Evolutionary conservation across 139 green algal species (phyloP).

Genomic region (Tetraselmis chui): DNA sequence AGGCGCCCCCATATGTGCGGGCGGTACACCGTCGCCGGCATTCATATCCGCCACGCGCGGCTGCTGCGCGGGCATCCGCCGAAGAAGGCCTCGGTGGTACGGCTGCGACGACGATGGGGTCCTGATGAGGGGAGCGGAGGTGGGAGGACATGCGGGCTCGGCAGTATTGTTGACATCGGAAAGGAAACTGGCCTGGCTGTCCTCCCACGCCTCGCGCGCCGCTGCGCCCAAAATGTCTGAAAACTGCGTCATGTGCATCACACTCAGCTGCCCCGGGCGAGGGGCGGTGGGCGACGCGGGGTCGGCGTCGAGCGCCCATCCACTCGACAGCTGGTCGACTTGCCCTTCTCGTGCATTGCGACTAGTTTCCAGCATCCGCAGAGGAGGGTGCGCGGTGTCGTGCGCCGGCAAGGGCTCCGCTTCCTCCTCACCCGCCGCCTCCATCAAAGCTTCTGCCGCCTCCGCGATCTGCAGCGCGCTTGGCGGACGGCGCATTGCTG

Average conservation of each 20-base stretch:
- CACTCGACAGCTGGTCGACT: too few relatives aligned
- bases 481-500: too few relatives aligned
- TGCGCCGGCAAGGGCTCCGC: background rate
- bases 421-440: background rate
- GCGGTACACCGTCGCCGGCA: background rate
- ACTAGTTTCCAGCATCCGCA: too few relatives aligned
- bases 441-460: background rate
- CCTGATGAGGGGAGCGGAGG: too few relatives aligned
- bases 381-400: background rate
- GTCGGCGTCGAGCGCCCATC: background rate
- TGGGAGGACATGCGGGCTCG: too few relatives aligned
- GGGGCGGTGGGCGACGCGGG: background rate
- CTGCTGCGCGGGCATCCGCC: too few relatives aligned
- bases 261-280: background rate
- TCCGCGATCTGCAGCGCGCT: background rate
- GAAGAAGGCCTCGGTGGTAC: too few relatives aligned
- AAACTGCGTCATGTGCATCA: background rate
- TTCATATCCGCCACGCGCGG: background rate
- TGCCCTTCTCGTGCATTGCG: too few relatives aligned
- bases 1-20: background rate
- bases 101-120: too few relatives aligned
- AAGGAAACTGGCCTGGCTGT: background rate
- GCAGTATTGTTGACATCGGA: too few relatives aligned
- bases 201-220: background rate
- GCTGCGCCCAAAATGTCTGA: background rate